phyloP scores from a whole-genome alignment of 768 basidiomycete genomes.

The Kwoniella sp. region DNA sequence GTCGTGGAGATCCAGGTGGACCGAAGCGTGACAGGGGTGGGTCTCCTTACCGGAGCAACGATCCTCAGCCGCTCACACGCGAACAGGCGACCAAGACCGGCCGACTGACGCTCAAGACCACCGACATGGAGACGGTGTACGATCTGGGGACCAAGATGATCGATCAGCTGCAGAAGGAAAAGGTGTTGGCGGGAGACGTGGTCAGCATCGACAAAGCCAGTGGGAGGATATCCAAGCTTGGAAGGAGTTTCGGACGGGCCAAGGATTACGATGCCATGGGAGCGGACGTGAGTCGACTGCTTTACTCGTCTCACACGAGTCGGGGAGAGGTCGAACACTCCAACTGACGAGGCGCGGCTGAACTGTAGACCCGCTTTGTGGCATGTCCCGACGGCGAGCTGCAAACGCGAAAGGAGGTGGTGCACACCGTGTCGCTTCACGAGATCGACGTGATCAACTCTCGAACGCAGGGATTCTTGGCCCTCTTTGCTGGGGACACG shows the following conservation, averaged over 20 bases:
- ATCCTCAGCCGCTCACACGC: background rate
- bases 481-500: conserved; percentile 72
- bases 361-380: conserved; percentile 83
- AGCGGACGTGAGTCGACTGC: conserved; percentile 81
- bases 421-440: conserved; percentile 94
- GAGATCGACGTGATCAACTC: conserved; percentile 99
- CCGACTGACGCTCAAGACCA: conserved; percentile 93
- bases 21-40: conserved; percentile 87
- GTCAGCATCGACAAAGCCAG: conserved; percentile 96
- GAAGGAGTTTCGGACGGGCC: conserved; percentile 91
- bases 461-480: conserved; percentile 95
- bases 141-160: conserved; percentile 99
- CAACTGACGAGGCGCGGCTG: background rate
- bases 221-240: conserved; percentile 92
- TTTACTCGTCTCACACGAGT: background rate
- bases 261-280: conserved; percentile 99
- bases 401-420: conserved; percentile 94
- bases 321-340: background rate
- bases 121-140: conserved; percentile 99
- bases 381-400: conserved; percentile 97
- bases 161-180: conserved; percentile 92
- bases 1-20: conserved; percentile 99
- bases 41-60: conserved; percentile 34
- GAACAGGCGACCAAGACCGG: conserved; percentile 91
- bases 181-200: conserved; percentile 86